Evolutionary conservation across 2,329 filamentous ascomycete species (phyloP).

Genomic region (Fusarium miscanthi): DNA sequence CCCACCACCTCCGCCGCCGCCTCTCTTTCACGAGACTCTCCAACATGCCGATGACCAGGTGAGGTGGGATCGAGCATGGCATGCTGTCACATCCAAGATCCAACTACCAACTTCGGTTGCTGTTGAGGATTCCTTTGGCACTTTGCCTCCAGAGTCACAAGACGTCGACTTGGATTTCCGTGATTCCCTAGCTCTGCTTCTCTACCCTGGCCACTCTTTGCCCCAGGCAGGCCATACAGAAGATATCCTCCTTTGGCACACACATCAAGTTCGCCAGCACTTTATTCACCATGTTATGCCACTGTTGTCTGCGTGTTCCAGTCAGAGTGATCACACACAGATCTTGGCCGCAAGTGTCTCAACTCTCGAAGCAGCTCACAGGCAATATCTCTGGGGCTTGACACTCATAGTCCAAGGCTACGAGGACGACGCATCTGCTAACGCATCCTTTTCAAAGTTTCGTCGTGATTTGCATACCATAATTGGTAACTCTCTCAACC

Average conservation of each 20-base stretch:
- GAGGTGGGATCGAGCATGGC: constrained; percentile 71
- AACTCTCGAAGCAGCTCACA: constrained; percentile 69
- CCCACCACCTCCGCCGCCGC: constrained; percentile 34
- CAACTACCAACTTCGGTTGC: constrained; percentile 66
- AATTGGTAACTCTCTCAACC: constrained; percentile 71
- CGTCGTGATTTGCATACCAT: constrained; percentile 71
- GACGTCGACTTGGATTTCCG: constrained; percentile 59
- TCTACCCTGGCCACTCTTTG: constrained; percentile 59
- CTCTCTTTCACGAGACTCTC: constrained; percentile 36
- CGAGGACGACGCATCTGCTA: constrained; percentile 51
- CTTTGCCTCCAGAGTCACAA: constrained; percentile 57
- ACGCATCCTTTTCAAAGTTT: constrained; percentile 62
- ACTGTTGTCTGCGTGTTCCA: constrained; percentile 61
- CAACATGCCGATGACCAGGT: constrained; percentile 60
- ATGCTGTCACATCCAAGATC: constrained; percentile 68
- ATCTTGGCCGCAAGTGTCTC: constrained; percentile 64
- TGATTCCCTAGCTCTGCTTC: constrained; percentile 64
- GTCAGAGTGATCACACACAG: constrained; percentile 56
- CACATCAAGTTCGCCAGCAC: constrained; percentile 69
- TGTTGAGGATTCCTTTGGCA: constrained; percentile 65
- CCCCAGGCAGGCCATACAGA: constrained; percentile 65
- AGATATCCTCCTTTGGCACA: constrained; percentile 70
- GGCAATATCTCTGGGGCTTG: constrained; percentile 67
- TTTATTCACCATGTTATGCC: constrained; percentile 70
- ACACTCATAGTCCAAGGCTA: constrained; percentile 63